These are phyloP conservation scores for Hygrocybe punicea DNA, from an alignment of 768 basidiomycete species.

Conservation along the genomic window DNA sequence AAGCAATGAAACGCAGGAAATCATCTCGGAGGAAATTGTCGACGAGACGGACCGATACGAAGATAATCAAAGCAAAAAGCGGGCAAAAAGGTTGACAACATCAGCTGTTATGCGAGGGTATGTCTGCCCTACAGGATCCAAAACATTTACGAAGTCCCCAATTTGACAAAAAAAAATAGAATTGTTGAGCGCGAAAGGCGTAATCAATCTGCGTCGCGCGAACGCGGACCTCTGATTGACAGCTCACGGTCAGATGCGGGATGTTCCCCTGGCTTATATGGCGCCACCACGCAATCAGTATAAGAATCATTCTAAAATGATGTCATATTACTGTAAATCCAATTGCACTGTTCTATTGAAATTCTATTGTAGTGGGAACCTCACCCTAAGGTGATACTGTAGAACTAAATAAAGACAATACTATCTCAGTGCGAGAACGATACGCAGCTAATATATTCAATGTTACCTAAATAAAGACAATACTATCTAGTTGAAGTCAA, in stretches of 20 bases:
- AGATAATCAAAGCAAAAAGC: constrained; percentile 77
- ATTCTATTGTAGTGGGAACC: too few relatives aligned
- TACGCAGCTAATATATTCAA: too few relatives aligned
- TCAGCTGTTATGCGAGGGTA: constrained; percentile 78
- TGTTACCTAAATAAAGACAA: too few relatives aligned
- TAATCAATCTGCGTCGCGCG: constrained; percentile 26
- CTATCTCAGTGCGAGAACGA: too few relatives aligned
- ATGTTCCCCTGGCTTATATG: neutral
- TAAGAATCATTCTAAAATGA: too few relatives aligned
- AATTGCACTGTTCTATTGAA: too few relatives aligned
- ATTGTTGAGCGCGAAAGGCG: constrained; percentile 55
- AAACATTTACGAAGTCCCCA: neutral
- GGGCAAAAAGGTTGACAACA: constrained; percentile 67
- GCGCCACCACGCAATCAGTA: neutral
- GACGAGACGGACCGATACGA: constrained; percentile 92
- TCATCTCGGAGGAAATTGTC: constrained; percentile 93
- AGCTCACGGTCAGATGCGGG: neutral
- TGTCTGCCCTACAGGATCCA: constrained; percentile 16
- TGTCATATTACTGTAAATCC: too few relatives aligned
- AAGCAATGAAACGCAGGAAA: constrained; percentile 58
- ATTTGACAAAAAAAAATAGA: constrained; percentile 24
- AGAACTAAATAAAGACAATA: too few relatives aligned
- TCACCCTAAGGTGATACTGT: too few relatives aligned
- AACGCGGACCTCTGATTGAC: constrained; percentile 34
- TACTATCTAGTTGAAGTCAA: too few relatives aligned